Evolutionary conservation across 2,329 filamentous ascomycete genomes (phyloP).

Genomic region (Didymella exigua): DNA sequence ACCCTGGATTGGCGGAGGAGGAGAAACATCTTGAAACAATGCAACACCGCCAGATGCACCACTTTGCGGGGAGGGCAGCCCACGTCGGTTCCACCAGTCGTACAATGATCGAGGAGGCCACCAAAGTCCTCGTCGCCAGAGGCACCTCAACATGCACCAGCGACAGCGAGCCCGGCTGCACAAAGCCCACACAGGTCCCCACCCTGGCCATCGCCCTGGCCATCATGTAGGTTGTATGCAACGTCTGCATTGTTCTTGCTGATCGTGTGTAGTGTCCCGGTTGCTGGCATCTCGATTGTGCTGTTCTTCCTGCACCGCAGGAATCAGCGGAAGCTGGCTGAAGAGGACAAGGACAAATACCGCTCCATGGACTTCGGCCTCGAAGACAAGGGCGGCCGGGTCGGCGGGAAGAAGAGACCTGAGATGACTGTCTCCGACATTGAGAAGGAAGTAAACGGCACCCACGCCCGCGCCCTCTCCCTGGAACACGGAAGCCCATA

Average conservation of each 20-base stretch:
- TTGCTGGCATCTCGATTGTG: constrained; percentile 69
- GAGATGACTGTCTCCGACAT: constrained; percentile 65
- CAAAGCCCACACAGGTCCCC: constrained; percentile 43
- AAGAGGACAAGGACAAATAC: constrained; percentile 88
- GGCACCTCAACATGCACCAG: constrained; percentile 34
- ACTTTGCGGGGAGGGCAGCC: constrained; percentile 33
- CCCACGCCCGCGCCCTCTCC: constrained; percentile 59
- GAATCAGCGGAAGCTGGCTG: constrained; percentile 70
- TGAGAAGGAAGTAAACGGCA: constrained; percentile 47
- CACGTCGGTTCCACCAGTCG: constrained; percentile 28
- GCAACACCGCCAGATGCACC: constrained; percentile 41
- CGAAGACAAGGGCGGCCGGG: constrained; percentile 55
- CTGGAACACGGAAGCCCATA: constrained; percentile 80
- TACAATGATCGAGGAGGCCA: constrained; percentile 33
- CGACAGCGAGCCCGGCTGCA: constrained; percentile 44
- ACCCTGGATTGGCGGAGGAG: constrained; percentile 27
- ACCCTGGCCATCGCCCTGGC: constrained; percentile 43
- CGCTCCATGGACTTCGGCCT: constrained; percentile 93
- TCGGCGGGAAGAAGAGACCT: constrained; percentile 46
- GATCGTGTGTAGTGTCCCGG: constrained; percentile 68
- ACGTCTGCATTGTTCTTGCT: constrained; percentile 21
- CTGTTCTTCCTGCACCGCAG: constrained; percentile 80
- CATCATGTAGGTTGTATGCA: constrained; percentile 36
- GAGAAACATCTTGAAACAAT: constrained; percentile 25
- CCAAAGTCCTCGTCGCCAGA: constrained; percentile 37